Evolutionary conservation across 805 yeast genomes (phyloP).

Genomic region (Starmerella sirachaensis): DNA sequence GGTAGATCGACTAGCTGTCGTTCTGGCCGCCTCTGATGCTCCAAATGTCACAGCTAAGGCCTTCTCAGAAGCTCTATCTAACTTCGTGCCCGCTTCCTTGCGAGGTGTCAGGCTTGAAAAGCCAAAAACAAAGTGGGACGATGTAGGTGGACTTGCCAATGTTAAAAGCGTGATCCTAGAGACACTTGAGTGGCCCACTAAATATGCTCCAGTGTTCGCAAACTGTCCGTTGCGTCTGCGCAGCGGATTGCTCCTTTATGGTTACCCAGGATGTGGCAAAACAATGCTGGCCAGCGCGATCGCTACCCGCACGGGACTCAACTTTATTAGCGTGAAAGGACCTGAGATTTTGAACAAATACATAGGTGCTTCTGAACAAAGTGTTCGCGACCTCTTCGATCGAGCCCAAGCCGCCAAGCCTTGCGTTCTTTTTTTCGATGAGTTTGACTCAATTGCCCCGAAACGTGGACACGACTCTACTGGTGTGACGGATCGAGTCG

Average conservation of each 20-base stretch:
- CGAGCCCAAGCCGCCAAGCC: slow-evolving; percentile 93
- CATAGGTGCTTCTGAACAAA: slow-evolving; percentile 94
- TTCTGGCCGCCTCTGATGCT: slow-evolving; percentile 5
- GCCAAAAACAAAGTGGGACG: slow-evolving; percentile 64
- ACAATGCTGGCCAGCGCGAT: slow-evolving; percentile 87
- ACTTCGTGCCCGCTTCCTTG: slow-evolving; percentile 66
- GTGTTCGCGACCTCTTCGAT: slow-evolving; percentile 84
- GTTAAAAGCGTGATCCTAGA: slow-evolving; percentile 70
- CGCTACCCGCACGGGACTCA: slow-evolving; percentile 85
- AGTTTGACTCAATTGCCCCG: slow-evolving; percentile 94
- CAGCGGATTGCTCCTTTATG: slow-evolving; percentile 82
- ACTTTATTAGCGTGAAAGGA: slow-evolving; percentile 88
- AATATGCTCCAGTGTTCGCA: slow-evolving; percentile 87
- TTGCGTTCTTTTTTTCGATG: slow-evolving; percentile 85
- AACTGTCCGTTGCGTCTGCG: slow-evolving; percentile 76
- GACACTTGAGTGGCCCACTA: slow-evolving; percentile 95
- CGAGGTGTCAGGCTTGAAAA: slow-evolving; percentile 81
- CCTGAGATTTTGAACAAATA: slow-evolving; percentile 96
- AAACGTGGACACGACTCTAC: slow-evolving; percentile 96
- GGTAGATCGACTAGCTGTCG: slow-evolving; percentile 42
- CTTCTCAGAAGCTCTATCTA: slow-evolving; percentile 48
- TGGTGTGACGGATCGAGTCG: slow-evolving; percentile 95
- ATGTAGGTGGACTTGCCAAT: slow-evolving; percentile 74
- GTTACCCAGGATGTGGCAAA: slow-evolving; percentile 97
- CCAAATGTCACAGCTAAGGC: slow-evolving; percentile 22